Percentiles rank a stretch among this genome's conserved stretches.
Evolutionary conservation across 805 yeast species (phyloP).

Genomic region (Citeromyces nyonsensis): DNA sequence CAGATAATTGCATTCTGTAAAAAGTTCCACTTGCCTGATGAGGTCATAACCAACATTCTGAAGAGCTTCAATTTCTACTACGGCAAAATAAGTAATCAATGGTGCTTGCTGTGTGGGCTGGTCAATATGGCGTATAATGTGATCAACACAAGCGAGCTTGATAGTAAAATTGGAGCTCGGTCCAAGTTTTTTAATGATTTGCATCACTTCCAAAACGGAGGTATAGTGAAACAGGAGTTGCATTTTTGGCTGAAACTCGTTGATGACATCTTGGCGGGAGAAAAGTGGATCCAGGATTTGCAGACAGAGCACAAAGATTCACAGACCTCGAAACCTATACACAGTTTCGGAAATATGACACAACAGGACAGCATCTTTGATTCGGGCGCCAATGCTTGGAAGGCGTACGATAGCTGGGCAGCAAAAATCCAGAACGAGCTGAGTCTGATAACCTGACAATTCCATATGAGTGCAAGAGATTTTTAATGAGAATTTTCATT

Average conservation of each 20-base stretch:
- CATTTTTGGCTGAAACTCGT: constrained; percentile 37
- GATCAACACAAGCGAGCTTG: constrained; percentile 30
- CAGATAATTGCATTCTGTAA: constrained; percentile 38
- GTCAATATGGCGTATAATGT: constrained; percentile 41
- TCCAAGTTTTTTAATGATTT: constrained; percentile 31
- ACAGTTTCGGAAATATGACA: too few relatives aligned
- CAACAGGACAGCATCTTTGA: too few relatives aligned
- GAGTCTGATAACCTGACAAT: too few relatives aligned
- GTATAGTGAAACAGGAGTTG: constrained; percentile 30
- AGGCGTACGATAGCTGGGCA: too few relatives aligned
- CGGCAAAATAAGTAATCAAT: constrained; percentile 41
- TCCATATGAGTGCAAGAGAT: too few relatives aligned
- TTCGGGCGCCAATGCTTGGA: too few relatives aligned
- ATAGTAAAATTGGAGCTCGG: constrained; percentile 30
- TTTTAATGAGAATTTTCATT: too few relatives aligned
- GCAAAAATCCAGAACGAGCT: too few relatives aligned
- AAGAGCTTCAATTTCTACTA: constrained; percentile 33
- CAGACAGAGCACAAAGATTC: too few relatives aligned
- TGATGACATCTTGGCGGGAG: constrained; percentile 34
- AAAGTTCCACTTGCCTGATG: constrained; percentile 43
- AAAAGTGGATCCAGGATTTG: constrained; percentile 46
- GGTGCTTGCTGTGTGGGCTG: constrained; percentile 59
- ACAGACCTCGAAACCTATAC: too few relatives aligned
- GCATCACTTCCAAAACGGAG: constrained; percentile 37
- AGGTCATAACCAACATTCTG: constrained; percentile 30